A percentile compares a stretch with the other conserved stretches of the same genome.
phyloP scores from a whole-genome alignment of 768 basidiomycete species.

The Harrya chromipes region DNA sequence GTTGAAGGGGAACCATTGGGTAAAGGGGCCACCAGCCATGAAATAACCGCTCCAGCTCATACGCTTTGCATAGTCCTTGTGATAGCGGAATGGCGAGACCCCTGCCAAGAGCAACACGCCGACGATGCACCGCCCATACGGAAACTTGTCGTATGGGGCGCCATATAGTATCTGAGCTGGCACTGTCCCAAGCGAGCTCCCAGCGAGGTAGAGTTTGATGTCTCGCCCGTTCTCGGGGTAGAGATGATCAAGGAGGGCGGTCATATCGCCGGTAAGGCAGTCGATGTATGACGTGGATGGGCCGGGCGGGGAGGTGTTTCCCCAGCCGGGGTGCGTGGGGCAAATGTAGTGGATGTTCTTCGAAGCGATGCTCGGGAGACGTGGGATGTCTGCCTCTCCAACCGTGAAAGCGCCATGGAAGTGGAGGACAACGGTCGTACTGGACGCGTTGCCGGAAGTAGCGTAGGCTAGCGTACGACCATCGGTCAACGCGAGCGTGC shows the following conservation, averaged over 20 bases:
- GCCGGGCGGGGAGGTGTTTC: constrained; percentile 44
- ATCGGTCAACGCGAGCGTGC: constrained; percentile 23
- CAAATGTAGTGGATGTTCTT: constrained; percentile 45
- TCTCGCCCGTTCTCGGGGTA: constrained; percentile 38
- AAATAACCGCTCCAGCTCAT: constrained; percentile 50
- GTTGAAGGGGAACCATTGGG: constrained; percentile 41
- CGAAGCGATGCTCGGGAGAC: constrained; percentile 35
- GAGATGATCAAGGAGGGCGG: constrained; percentile 46
- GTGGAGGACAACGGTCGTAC: constrained; percentile 47
- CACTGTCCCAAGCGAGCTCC: constrained; percentile 53
- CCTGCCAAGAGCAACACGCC: constrained; percentile 49
- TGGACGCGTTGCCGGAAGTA: constrained; percentile 47
- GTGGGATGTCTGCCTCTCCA: constrained; percentile 39
- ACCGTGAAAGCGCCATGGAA: constrained; percentile 53
- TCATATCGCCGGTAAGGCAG: constrained; percentile 43
- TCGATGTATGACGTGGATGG: constrained; percentile 36
- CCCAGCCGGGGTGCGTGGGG: constrained; percentile 60
- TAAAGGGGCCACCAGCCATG: constrained; percentile 45
- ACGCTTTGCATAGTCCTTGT: constrained; percentile 43
- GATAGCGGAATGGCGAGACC: constrained; percentile 43
- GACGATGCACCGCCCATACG: constrained; percentile 44
- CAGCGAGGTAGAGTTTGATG: constrained; percentile 48
- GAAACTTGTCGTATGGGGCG: constrained; percentile 48
- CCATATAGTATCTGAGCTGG: constrained; percentile 57
- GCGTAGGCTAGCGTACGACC: constrained; percentile 54